A percentile compares a stretch with the other conserved stretches of the same genome.
phyloP scores from a whole-genome alignment of 768 basidiomycete genomes.

The Paxillus rubicundulus region DNA sequence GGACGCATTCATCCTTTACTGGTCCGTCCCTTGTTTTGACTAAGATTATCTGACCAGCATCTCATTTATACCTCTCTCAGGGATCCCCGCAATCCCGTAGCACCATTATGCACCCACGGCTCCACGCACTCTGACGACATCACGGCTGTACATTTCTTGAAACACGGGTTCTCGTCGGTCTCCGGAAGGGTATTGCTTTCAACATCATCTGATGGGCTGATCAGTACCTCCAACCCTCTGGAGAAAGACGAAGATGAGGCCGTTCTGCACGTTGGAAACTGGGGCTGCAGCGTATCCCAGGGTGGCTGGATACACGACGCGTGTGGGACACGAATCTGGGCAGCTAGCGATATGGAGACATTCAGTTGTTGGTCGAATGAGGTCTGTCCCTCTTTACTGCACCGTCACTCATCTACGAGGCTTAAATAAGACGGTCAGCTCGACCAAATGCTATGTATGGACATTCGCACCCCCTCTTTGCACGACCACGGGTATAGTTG shows the following conservation, averaged over 20 bases:
- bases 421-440: constrained; percentile 43
- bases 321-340: constrained; percentile 59
- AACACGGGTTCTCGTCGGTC: constrained; percentile 28
- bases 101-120: constrained; percentile 70
- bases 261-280: constrained; percentile 75
- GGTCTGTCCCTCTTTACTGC: constrained; percentile 34
- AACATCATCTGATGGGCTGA: constrained; percentile 79
- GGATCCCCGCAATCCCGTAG: constrained; percentile 79
- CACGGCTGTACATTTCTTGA: constrained; percentile 62
- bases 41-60: neutral
- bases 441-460: constrained; percentile 52
- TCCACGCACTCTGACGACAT: constrained; percentile 95
- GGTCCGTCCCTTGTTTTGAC: constrained; percentile 44
- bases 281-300: constrained; percentile 78
- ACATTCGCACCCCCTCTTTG: constrained; percentile 64
- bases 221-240: constrained; percentile 65
- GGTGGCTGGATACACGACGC: constrained; percentile 58
- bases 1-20: constrained; percentile 82
- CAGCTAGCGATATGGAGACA: constrained; percentile 92
- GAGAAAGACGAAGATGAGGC: constrained; percentile 91
- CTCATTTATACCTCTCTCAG: constrained; percentile 38
- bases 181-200: constrained; percentile 61
- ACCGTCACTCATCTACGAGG: neutral
- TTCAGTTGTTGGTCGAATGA: constrained; percentile 81
- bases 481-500: constrained; percentile 58